Conservation (phyloP, 179 eudicot genomes). For the Monotropa hypopitys region DNA sequence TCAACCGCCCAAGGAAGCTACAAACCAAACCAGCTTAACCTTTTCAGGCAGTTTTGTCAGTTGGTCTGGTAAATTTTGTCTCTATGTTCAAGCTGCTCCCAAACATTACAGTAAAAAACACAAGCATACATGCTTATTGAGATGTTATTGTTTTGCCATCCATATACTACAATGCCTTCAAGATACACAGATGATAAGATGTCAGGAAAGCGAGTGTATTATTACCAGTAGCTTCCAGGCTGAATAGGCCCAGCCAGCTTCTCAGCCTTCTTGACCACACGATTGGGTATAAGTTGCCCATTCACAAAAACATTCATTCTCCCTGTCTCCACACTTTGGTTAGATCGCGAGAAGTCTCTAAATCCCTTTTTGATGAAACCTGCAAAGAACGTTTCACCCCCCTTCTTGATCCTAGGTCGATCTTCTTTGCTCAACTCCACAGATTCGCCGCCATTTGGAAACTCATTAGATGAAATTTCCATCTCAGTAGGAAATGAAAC, state of each 20-base stretch:
- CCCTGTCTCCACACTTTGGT: conserved; percentile 15
- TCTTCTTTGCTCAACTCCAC: conserved; percentile 25
- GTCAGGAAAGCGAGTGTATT: not conserved
- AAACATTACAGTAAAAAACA: not conserved
- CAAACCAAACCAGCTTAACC: not conserved
- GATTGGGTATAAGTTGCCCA: conserved; percentile 45
- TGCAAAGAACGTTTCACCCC: conserved; percentile 24
- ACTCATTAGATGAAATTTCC: conserved; percentile 29
- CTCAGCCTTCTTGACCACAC: conserved; percentile 45
- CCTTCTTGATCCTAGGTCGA: conserved; percentile 21
- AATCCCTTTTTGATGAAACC: conserved; percentile 30
- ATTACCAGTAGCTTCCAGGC: conserved; percentile 84
- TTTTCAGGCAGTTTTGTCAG: not conserved
- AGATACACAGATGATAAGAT: not conserved
- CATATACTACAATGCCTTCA: not conserved
- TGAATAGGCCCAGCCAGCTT: conserved; percentile 64
- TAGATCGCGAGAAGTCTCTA: conserved; percentile 19
- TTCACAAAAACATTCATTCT: conserved; percentile 47
- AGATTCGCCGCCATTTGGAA: conserved; percentile 15
- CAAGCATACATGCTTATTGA: not conserved
- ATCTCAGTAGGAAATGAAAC: conserved; percentile 32
- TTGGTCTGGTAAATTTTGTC: not conserved
- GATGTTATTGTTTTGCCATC: not conserved
- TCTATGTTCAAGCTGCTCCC: not conserved
- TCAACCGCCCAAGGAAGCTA: not conserved